Base-by-base conservation (phyloP, 2,329 filamentous ascomycete genomes). In the Pseudopithomyces chartarum region DNA sequence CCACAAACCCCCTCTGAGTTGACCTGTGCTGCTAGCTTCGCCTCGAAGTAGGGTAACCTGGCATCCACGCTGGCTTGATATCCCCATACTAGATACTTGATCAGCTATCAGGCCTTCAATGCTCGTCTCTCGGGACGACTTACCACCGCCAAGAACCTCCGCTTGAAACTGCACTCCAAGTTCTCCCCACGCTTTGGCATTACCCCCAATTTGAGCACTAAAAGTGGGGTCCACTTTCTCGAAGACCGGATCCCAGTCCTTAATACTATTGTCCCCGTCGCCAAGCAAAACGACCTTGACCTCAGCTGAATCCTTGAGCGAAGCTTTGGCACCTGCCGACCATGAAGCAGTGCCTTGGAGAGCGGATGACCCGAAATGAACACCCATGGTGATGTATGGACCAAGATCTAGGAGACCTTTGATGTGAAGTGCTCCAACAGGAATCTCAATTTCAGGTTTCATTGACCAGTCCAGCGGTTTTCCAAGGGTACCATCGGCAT, bases 391-490 rank as follows among this genome's bases (percentile, higher is more conserved):
- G 15, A 66, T 55, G 22, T 63, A 66, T 0, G 66, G 66, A 5
- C 66, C 66, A 36, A 68, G 57, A 20, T 64, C 55, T 8, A 68
- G 43, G 10, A 68, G 38, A 2, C 52, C 52, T 22, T 47, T 52
- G 33, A 68, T 66, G 32, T 60, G 63, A 32, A 68, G 50, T 6
- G 59, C 64, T n/a, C 50, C 55, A 15, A 68, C 55, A 2, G 64
- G 64, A 19, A 68, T 67, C 29, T 63, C 63, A 19, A 68, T 64
- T 34, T 65, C 57, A 23, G 65, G 63, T 17, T 56, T 59, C 55
- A 66, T 53, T 17, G 59, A 42, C 55, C 57, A 68, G 34, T 67
- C 61, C 15, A 68, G 17, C 4, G 50, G 51, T 33, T 66, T 67
- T 23, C 64, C 66, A 23, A 68, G 57, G 12, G 52, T 63, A 4